Base-by-base conservation (phyloP, 2,329 filamentous ascomycete species). In the Scedosporium minutisporum region DNA sequence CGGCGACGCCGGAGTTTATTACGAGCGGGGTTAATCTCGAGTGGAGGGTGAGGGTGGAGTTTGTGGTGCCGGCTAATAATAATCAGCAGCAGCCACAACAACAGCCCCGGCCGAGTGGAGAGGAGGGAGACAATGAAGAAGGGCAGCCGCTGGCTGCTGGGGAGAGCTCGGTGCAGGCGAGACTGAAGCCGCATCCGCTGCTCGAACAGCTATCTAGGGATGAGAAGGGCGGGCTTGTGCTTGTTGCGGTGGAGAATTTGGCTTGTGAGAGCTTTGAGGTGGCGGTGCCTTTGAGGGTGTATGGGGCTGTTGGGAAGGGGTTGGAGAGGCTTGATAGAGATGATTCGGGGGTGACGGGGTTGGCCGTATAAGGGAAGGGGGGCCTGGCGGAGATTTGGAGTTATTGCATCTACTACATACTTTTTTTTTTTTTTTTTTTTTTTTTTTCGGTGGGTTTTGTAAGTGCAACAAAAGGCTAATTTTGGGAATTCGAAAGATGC, bases 181-280 rank as follows among this genome's bases (percentile, higher is more conserved):
- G 61, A 25, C 65, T 62, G 44, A 67, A 64, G 3, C 69, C 74
- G 18, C 77, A 79, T 62, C 80, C 82, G 3, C 74, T 96, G n/a
- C 75, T 96, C 48, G 93, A 96, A 71, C 85, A 90, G 68, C 83
- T 95, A 10, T 87, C 87, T 6, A 83, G 84, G 60, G 91, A 96
- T 71, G 90, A 96, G 66, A 81, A 91, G 51, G 91, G 91, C 1
- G 83, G 87, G 0, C 74, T 83, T 25, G 83, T 95, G 14, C 79
- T 93, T 60, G 90, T 91, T 16, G 90, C 90, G 0, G 84, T 88
- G 60, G 90, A 96, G 76, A 86, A 86, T 65, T 70, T 96, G 60
- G 82, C 87, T 7, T 93, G 91, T 68, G 92, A 96, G 77, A 96
- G 90, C 69, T 96, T 96, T 74, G 92, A 96, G 74, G 89, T 96